Evolutionary conservation across 2,329 filamentous ascomycete species (phyloP).

Genomic region (Arthroderma sp.): DNA sequence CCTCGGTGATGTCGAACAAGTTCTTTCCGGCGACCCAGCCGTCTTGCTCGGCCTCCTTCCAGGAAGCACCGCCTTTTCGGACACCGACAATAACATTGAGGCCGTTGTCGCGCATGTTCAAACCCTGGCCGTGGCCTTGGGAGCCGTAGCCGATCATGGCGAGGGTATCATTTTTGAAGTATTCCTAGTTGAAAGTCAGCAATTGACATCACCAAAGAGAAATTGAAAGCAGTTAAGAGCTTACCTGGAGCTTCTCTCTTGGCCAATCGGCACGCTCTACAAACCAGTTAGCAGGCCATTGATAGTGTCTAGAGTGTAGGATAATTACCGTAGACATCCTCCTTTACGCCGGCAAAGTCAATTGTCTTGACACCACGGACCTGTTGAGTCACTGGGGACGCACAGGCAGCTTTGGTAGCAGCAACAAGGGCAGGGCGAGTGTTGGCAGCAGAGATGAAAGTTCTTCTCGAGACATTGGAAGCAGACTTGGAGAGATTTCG

Average conservation of each 20-base stretch:
- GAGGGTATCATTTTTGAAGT: constrained; percentile 99
- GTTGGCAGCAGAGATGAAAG: constrained; percentile 42
- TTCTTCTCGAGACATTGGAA: constrained; percentile 40
- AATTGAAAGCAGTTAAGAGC: constrained; percentile 23
- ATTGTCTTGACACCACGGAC: constrained; percentile 92
- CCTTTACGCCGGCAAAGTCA: constrained; percentile 92
- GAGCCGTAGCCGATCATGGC: constrained; percentile 98
- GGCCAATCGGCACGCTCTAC: constrained; percentile 97
- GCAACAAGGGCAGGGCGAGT: constrained; percentile 37
- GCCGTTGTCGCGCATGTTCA: constrained; percentile 99
- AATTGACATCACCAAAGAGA: constrained; percentile 3
- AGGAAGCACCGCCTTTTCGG: constrained; percentile 94
- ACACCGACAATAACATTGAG: constrained; percentile 98
- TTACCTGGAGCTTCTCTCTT: constrained; percentile 88
- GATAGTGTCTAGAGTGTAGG: neutral
- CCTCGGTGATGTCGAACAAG: constrained; percentile 96
- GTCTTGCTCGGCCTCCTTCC: constrained; percentile 94
- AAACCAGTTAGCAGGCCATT: constrained; percentile 13
- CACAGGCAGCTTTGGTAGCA: constrained; percentile 31
- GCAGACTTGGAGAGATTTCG: constrained; percentile 37
- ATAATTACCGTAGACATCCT: constrained; percentile 75
- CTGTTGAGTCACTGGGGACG: constrained; percentile 47
- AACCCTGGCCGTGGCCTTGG: constrained; percentile 96
- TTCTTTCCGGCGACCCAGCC: constrained; percentile 98
- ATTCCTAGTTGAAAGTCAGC: constrained; percentile 50